phyloP scores from a whole-genome alignment of 495 filamentous ascomycete genomes.

The Eremomyces bilateralis region DNA sequence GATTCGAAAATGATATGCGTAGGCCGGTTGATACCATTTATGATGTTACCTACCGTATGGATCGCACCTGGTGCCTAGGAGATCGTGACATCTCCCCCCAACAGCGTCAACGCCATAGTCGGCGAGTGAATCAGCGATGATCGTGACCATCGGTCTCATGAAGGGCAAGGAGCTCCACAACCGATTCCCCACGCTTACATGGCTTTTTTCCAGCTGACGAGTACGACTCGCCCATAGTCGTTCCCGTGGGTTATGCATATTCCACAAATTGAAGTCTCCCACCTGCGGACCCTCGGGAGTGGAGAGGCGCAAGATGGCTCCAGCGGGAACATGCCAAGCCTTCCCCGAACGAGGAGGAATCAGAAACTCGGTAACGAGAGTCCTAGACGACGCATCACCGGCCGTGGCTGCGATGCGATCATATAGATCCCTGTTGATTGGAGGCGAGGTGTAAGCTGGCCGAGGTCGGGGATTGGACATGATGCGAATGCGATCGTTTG shows the following conservation, averaged over 20 bases:
- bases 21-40: too few species aligned
- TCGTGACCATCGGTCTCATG: constrained; percentile 49
- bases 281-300: constrained; percentile 59
- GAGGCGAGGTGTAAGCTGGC: background rate
- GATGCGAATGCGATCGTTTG: too few species aligned
- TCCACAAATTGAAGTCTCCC: constrained; percentile 68
- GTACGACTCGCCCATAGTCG: constrained; percentile 63
- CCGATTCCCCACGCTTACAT: constrained; percentile 45
- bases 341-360: constrained; percentile 17
- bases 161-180: constrained; percentile 61
- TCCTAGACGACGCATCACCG: constrained; percentile 3
- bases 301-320: constrained; percentile 44
- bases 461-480: background rate
- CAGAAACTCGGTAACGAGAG: constrained; percentile 4
- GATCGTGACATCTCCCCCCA: constrained; percentile 40
- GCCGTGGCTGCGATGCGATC: background rate
- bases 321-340: constrained; percentile 20
- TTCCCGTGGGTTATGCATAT: constrained; percentile 50
- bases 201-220: constrained; percentile 51
- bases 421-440: background rate
- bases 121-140: constrained; percentile 31
- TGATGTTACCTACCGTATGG: constrained; percentile 37
- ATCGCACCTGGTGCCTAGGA: constrained; percentile 59
- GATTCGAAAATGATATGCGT: too few species aligned
- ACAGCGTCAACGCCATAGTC: constrained; percentile 5